Evolutionary conservation across 345 rosid genomes (phyloP).

Genomic region (Bruguiera parviflora): DNA sequence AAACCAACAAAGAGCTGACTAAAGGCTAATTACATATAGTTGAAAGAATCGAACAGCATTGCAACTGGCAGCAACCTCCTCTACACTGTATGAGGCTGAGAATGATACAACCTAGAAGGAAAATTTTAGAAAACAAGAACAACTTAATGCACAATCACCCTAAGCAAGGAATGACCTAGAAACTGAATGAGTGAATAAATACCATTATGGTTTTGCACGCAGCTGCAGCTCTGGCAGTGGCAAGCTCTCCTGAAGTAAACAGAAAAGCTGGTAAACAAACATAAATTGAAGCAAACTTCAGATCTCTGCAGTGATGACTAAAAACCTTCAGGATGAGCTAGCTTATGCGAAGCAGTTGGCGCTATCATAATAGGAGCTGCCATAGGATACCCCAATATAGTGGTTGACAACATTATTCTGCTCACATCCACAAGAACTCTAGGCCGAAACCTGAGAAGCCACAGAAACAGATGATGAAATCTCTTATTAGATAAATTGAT

Average conservation of each 20-base stretch:
- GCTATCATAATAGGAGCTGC: slow-evolving; percentile 74
- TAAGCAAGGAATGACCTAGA: no score
- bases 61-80: slow-evolving; percentile 88
- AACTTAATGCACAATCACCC: no score
- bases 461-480: neutral
- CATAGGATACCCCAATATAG: slow-evolving; percentile 50
- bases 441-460: slow-evolving; percentile 56
- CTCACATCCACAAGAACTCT: slow-evolving; percentile 72
- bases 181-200: slow-evolving; percentile 3
- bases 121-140: neutral
- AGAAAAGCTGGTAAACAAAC: slow-evolving; percentile 7
- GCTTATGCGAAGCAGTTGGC: slow-evolving; percentile 60
- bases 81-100: slow-evolving; percentile 55
- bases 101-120: slow-evolving; percentile 55
- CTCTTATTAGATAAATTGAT: neutral
- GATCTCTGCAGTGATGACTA: neutral
- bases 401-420: slow-evolving; percentile 49
- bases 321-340: slow-evolving; percentile 75
- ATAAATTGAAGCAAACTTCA: neutral
- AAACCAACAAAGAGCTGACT: slow-evolving; percentile 5
- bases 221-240: slow-evolving; percentile 91
- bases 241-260: slow-evolving; percentile 62
- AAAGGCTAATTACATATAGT: slow-evolving; percentile 43
- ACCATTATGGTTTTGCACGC: slow-evolving; percentile 79
- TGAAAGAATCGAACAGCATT: slow-evolving; percentile 75